phyloP scores from a whole-genome alignment of 176 grass and related monocot genomes.

The Avena insularis region DNA sequence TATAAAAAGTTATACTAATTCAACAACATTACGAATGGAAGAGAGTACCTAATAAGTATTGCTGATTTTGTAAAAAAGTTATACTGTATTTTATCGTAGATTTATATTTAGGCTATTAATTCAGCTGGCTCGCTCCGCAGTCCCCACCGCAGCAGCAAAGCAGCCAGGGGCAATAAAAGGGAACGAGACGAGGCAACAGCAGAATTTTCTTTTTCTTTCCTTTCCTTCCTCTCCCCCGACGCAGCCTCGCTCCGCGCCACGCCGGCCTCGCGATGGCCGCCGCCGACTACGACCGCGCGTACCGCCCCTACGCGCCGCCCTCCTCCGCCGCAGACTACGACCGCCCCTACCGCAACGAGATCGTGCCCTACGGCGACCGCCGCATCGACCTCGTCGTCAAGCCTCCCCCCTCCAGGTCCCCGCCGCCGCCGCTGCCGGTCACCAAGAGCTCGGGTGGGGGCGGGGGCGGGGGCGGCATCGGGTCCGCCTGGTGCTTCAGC shows the following conservation, averaged over 20 bases:
- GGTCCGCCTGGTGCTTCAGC: slow-evolving; percentile 81
- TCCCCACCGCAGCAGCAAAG: background rate
- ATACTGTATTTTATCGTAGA: too few relatives aligned
- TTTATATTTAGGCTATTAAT: too few relatives aligned
- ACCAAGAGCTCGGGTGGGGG: slow-evolving; percentile 28
- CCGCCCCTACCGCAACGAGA: slow-evolving; percentile 57
- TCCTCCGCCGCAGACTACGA: slow-evolving; percentile 42
- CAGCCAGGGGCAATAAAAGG: background rate
- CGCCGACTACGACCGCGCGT: slow-evolving; percentile 63
- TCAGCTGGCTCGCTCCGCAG: too few relatives aligned
- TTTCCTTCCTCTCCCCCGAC: background rate
- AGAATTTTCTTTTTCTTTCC: slow-evolving; percentile 30
- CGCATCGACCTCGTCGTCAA: slow-evolving; percentile 55
- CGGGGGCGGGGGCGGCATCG: slow-evolving; percentile 27
- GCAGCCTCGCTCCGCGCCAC: slow-evolving; percentile 18
- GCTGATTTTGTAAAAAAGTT: too few relatives aligned
- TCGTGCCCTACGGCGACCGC: slow-evolving; percentile 62
- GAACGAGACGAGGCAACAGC: slow-evolving; percentile 27
- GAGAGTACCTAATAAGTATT: too few relatives aligned
- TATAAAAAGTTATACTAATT: too few relatives aligned
- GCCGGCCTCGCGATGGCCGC: slow-evolving; percentile 60
- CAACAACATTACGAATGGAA: too few relatives aligned
- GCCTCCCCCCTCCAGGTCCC: slow-evolving; percentile 45
- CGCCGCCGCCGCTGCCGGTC: slow-evolving; percentile 45
- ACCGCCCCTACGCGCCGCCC: slow-evolving; percentile 47